Evolutionary conservation across 345 rosid species (phyloP).

Genomic region (Syzygium oleosum): DNA sequence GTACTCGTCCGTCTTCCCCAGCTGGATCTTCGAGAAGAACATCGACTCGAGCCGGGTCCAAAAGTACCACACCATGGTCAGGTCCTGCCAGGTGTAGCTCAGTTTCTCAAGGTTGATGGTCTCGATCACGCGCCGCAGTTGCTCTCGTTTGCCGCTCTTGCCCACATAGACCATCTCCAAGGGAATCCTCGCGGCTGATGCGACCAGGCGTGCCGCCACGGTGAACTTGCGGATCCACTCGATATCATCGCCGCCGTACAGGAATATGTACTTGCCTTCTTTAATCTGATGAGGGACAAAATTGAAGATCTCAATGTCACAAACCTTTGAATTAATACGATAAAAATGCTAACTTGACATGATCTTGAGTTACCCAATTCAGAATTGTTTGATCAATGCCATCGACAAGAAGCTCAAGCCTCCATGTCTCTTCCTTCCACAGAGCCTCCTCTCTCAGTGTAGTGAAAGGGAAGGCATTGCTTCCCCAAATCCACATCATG

Average conservation of each 20-base stretch:
- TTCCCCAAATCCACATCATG: slow-evolving; percentile 99
- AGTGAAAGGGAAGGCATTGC: slow-evolving; percentile 87
- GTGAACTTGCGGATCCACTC: slow-evolving; percentile 83
- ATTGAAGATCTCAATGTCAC: background rate
- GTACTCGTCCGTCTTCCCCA: slow-evolving; percentile 52
- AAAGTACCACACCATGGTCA: slow-evolving; percentile 77
- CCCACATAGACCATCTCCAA: slow-evolving; percentile 80
- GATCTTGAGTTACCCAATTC: slow-evolving; percentile 45
- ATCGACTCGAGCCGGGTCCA: slow-evolving; percentile 88
- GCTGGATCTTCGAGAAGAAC: slow-evolving; percentile 85
- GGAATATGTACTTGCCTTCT: slow-evolving; percentile 73
- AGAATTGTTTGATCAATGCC: slow-evolving; percentile 66
- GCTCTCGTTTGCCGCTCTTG: slow-evolving; percentile 62
- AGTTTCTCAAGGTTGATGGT: slow-evolving; percentile 41
- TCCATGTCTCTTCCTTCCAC: slow-evolving; percentile 72
- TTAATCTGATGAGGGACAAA: slow-evolving; percentile 30
- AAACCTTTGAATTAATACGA: background rate
- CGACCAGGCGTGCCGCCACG: slow-evolving; percentile 36
- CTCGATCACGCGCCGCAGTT: slow-evolving; percentile 32
- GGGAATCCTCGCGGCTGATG: slow-evolving; percentile 39
- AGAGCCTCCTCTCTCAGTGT: slow-evolving; percentile 65
- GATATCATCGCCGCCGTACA: slow-evolving; percentile 79
- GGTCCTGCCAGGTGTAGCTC: slow-evolving; percentile 50
- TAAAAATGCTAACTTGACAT: background rate
- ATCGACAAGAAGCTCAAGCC: slow-evolving; percentile 70